A percentile compares a stretch with the other conserved stretches of the same genome.
phyloP scores from a whole-genome alignment of 768 basidiomycete species.

The Gymnopilus junonius region DNA sequence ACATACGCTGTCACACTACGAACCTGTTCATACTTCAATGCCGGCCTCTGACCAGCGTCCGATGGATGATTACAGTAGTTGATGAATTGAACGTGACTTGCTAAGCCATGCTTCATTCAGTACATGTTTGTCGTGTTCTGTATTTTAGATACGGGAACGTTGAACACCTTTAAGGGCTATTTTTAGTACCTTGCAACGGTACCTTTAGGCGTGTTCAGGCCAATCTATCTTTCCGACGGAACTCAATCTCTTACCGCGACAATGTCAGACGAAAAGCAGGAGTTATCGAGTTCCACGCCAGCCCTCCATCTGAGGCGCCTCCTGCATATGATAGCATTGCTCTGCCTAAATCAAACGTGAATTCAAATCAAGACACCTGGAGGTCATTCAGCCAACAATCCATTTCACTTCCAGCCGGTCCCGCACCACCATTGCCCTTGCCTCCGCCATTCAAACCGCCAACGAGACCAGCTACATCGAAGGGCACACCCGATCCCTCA shows the following conservation, averaged over 20 bases:
- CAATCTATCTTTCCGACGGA: not conserved
- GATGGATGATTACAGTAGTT: not conserved
- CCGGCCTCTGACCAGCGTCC: not conserved
- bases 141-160: not conserved
- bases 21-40: not conserved
- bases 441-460: conserved; percentile 1
- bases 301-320: conserved; percentile 27
- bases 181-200: not conserved
- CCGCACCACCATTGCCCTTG: not conserved
- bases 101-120: not conserved
- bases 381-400: conserved; percentile 13
- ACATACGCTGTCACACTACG: not conserved
- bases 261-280: conserved; percentile 12
- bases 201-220: not conserved
- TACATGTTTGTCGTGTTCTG: not conserved
- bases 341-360: not conserved
- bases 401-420: conserved; percentile 1
- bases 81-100: no score
- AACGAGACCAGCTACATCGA: conserved; percentile 5
- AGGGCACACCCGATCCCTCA: conserved; percentile 19
- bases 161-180: not conserved
- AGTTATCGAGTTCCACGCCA: not conserved
- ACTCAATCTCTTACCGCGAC: not conserved
- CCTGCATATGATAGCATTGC: conserved; percentile 35
- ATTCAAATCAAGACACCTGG: conserved; percentile 10